Conservation (phyloP, 306 rosid genomes). For the Pterocarpus macrocarpus region DNA sequence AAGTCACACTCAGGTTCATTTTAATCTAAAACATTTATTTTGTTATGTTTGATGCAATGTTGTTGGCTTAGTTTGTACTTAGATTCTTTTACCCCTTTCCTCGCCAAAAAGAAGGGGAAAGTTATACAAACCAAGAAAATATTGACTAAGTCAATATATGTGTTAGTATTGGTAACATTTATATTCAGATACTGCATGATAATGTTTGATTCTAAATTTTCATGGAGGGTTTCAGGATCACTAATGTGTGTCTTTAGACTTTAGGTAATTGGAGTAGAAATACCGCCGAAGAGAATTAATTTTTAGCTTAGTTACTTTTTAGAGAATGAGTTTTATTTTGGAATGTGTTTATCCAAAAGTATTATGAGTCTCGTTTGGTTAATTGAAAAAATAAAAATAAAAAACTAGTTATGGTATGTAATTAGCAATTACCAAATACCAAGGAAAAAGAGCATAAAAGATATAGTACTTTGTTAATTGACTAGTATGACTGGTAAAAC, state of each 20-base stretch:
- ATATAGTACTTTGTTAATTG: background rate
- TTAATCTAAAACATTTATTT: slow-evolving; percentile 35
- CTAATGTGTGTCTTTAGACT: background rate
- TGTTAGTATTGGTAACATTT: background rate
- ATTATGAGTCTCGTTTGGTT: slow-evolving; percentile 18
- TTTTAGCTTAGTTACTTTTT: background rate
- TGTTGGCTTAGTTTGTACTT: slow-evolving; percentile 32
- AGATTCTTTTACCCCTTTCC: background rate
- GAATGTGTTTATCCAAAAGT: slow-evolving; percentile 19
- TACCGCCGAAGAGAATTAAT: slow-evolving; percentile 11
- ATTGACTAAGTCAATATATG: slow-evolving; percentile 16
- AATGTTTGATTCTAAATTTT: slow-evolving; percentile 11
- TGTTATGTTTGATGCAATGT: slow-evolving; percentile 25
- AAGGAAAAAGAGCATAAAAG: slow-evolving; percentile 1
- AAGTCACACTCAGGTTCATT: slow-evolving; percentile 82
- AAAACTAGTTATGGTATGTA: background rate
- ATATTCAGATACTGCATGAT: background rate
- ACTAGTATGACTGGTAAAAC: slow-evolving; percentile 28
- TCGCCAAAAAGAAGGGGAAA: background rate
- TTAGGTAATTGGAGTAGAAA: background rate
- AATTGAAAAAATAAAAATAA: slow-evolving; percentile 9
- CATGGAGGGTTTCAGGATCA: slow-evolving; percentile 26
- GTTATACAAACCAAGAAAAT: slow-evolving; percentile 17
- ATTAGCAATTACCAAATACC: background rate
- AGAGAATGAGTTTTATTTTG: slow-evolving; percentile 29